Conservation (phyloP, 2,329 filamentous ascomycete genomes). For the Metarhizium sp. region DNA sequence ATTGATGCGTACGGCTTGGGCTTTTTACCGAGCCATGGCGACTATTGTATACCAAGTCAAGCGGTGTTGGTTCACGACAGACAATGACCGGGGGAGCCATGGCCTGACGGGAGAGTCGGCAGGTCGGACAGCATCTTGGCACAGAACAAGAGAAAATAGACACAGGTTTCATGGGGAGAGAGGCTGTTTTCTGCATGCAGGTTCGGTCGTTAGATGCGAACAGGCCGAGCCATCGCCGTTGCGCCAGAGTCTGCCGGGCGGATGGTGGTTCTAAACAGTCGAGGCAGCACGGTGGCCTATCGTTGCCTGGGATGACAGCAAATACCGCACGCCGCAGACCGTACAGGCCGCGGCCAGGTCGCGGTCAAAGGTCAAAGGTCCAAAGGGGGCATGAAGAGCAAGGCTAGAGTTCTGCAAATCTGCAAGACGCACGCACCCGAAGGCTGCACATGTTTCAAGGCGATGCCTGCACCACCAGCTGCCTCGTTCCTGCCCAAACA, state of each 20-base stretch:
- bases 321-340: not conserved
- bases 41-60: not conserved
- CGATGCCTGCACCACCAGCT: not conserved
- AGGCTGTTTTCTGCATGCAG: not conserved
- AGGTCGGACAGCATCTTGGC: not conserved
- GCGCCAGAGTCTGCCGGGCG: too few species aligned
- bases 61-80: not conserved
- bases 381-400: too few species aligned
- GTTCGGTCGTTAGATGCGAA: not conserved
- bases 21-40: not conserved
- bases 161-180: not conserved
- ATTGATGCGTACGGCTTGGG: not conserved
- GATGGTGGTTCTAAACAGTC: not conserved
- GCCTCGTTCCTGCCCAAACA: too few species aligned
- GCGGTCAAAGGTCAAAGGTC: not conserved
- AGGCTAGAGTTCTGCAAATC: too few species aligned
- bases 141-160: not conserved
- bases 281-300: not conserved
- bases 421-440: constrained; percentile 3
- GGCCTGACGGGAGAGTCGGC: not conserved
- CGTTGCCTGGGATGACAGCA: not conserved
- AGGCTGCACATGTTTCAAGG: not conserved
- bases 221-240: too few species aligned
- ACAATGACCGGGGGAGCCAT: not conserved
- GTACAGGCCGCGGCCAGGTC: not conserved